Evolutionary conservation across 371 early-diverging fungal genomes (phyloP).

Genomic region (Apophysomyces sp.): DNA sequence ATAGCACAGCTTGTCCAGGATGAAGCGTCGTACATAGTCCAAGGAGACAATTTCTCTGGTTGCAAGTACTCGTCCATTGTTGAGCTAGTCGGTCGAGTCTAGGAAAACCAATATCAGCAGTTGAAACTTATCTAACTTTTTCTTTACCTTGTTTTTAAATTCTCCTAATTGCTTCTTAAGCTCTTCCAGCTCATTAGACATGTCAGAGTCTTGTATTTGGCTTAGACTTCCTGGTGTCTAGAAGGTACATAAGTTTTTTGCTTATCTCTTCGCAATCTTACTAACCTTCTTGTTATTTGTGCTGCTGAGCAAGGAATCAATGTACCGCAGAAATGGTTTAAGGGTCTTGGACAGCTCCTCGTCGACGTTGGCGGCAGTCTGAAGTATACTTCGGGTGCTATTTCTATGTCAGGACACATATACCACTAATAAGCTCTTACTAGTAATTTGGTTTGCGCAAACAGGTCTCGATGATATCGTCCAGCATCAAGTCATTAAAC

Average conservation of each 20-base stretch:
- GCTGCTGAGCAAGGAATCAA: conserved; percentile 29
- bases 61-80: conserved; percentile 7
- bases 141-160: conserved; percentile 15
- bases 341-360: conserved; percentile 14
- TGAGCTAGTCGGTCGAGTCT: not conserved
- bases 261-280: not conserved
- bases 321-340: conserved; percentile 33
- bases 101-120: not conserved
- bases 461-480: conserved; percentile 37
- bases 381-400: conserved; percentile 37
- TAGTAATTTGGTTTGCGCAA: conserved; percentile 38
- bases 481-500: conserved; percentile 20
- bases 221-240: not conserved
- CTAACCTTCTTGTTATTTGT: conserved; percentile 16
- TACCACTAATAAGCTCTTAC: conserved; percentile 19
- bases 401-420: not conserved
- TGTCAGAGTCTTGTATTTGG: not conserved
- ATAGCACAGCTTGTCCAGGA: conserved; percentile 40
- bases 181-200: conserved; percentile 15
- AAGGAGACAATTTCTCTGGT: conserved; percentile 1
- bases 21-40: conserved; percentile 23
- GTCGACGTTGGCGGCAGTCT: conserved; percentile 16
- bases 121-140: not conserved
- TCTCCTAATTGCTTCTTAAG: conserved; percentile 19
- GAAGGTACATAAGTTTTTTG: not conserved